phyloP scores from a whole-genome alignment of 139 green algal species.

The Asterochloris erici region DNA sequence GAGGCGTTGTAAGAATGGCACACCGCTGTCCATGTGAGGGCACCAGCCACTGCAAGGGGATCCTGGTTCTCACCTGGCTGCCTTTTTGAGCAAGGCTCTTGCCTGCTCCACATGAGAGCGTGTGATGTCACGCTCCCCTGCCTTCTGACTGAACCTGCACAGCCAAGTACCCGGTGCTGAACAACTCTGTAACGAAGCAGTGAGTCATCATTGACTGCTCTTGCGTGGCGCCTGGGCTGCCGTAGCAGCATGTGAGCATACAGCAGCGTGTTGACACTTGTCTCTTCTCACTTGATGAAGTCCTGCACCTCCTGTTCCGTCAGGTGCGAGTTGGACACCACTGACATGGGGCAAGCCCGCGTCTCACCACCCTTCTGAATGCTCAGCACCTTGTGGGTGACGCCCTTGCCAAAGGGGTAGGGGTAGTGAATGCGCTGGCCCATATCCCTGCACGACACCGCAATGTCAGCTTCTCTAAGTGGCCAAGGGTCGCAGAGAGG shows the following conservation, averaged over 20 bases:
- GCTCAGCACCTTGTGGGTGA: conserved; percentile 40
- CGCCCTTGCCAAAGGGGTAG: conserved; percentile 14
- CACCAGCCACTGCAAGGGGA: not conserved
- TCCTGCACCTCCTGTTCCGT: conserved; percentile 31
- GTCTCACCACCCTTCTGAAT: conserved; percentile 32
- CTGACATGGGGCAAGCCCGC: conserved; percentile 27
- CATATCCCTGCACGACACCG: conserved; percentile 25
- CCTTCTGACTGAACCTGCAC: conserved; percentile 9
- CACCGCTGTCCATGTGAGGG: not conserved
- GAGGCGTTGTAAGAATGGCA: not conserved
- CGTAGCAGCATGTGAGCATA: no score
- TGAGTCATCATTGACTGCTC: no score
- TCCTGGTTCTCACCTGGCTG: conserved; percentile 11
- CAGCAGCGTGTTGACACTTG: not conserved
- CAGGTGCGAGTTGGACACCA: conserved; percentile 19
- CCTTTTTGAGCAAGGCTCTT: conserved; percentile 19
- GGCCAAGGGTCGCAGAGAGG: no score
- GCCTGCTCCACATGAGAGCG: conserved; percentile 11
- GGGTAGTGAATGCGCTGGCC: conserved; percentile 26
- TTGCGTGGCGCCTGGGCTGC: no score
- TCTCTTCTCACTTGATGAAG: conserved; percentile 20
- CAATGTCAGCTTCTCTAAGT: not conserved
- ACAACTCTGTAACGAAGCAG: no score
- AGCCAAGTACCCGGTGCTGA: no score
- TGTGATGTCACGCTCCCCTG: conserved; percentile 21